Conservation (phyloP, 805 yeast genomes). For the Teunomyces tritomae region DNA sequence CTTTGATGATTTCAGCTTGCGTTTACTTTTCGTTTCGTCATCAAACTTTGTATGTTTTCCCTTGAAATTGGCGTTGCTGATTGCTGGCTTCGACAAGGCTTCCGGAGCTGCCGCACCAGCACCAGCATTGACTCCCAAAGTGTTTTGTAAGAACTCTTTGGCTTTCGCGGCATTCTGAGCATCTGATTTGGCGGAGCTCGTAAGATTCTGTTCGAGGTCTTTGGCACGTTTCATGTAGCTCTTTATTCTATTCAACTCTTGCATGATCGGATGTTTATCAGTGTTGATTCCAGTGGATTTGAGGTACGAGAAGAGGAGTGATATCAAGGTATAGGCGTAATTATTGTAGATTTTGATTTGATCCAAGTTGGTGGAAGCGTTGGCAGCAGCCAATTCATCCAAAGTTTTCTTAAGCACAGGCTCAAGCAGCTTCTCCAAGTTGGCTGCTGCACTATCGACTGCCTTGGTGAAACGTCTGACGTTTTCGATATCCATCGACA, state of each 20-base stretch:
- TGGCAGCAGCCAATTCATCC: slow-evolving; percentile 32
- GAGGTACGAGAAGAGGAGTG: slow-evolving; percentile 57
- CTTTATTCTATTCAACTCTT: slow-evolving; percentile 64
- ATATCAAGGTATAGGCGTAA: slow-evolving; percentile 52
- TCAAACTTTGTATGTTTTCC: slow-evolving; percentile 54
- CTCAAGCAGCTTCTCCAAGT: slow-evolving; percentile 31
- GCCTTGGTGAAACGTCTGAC: slow-evolving; percentile 39
- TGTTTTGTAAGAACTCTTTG: slow-evolving; percentile 44
- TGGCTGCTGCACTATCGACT: slow-evolving; percentile 35
- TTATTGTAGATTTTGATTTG: slow-evolving; percentile 33
- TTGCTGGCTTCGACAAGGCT: slow-evolving; percentile 44
- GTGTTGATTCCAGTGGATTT: slow-evolving; percentile 59
- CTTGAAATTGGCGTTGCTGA: slow-evolving; percentile 49
- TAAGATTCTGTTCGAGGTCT: slow-evolving; percentile 25
- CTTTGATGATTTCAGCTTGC: background rate
- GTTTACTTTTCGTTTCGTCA: slow-evolving; percentile 12
- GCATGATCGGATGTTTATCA: slow-evolving; percentile 59
- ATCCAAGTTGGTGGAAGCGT: slow-evolving; percentile 21
- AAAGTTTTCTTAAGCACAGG: slow-evolving; percentile 38
- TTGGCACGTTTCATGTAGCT: slow-evolving; percentile 62
- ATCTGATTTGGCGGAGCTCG: slow-evolving; percentile 16
- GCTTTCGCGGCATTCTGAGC: slow-evolving; percentile 37
- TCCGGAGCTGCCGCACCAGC: slow-evolving; percentile 32
- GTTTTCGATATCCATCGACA: slow-evolving; percentile 46
- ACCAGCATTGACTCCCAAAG: slow-evolving; percentile 34